Evolutionary conservation across 805 yeast species (phyloP).

Genomic region (Millerago galiae): DNA sequence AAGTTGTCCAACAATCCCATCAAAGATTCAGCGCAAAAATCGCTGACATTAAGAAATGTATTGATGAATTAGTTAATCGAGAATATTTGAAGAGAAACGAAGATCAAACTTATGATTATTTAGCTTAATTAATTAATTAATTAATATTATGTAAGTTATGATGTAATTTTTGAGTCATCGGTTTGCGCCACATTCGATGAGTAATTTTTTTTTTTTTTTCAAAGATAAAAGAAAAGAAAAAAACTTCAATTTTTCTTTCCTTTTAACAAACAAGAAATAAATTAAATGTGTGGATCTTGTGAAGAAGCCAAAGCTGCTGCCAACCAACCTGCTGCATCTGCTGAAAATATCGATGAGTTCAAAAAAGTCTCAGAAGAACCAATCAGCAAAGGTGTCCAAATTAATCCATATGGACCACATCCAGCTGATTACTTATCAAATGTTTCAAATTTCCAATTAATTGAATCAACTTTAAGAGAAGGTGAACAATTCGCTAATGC

Average conservation of each 20-base stretch:
- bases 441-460: constrained; percentile 81
- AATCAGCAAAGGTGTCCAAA: constrained; percentile 26
- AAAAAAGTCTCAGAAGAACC: constrained; percentile 42
- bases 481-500: constrained; percentile 99
- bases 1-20: constrained; percentile 80
- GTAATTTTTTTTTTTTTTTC: too few relatives aligned
- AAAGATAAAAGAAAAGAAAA: too few relatives aligned
- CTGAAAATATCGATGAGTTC: constrained; percentile 13
- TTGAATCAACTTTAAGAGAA: constrained; percentile 94
- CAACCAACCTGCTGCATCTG: constrained; percentile 10
- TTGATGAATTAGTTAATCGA: constrained; percentile 77
- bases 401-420: constrained; percentile 91
- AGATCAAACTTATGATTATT: constrained; percentile 67
- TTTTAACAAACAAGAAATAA: too few relatives aligned
- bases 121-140: constrained; percentile 47
- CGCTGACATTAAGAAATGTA: constrained; percentile 79
- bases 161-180: not conserved
- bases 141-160: too few relatives aligned
- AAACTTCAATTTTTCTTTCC: too few relatives aligned
- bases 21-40: constrained; percentile 78
- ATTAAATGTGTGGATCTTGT: constrained; percentile 20
- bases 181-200: too few relatives aligned
- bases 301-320: constrained; percentile 21
- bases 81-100: constrained; percentile 78
- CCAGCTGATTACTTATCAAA: constrained; percentile 90